These are phyloP conservation scores for Hypoxylon sp. DNA, from an alignment of 2,329 filamentous ascomycete species.

Conservation along the genomic window DNA sequence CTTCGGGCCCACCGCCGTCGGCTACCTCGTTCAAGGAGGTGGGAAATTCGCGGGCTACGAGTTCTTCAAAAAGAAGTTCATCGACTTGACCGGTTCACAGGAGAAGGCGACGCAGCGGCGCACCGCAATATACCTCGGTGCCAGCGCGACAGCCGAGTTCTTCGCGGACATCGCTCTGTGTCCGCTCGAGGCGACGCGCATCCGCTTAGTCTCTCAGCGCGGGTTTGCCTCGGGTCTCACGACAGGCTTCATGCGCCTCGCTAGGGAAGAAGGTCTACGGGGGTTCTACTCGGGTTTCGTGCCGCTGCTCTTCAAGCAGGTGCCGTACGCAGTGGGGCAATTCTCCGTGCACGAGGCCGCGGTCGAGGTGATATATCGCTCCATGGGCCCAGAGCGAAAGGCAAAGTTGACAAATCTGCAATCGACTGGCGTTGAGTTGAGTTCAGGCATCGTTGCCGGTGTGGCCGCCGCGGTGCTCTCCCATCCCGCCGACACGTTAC, in stretches of 20 bases:
- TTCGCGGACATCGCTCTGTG: constrained; percentile 87
- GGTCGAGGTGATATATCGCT: constrained; percentile 79
- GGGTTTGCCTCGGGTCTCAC: constrained; percentile 81
- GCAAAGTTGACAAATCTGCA: constrained; percentile 76
- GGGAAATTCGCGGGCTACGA: constrained; percentile 95
- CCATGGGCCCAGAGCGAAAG: constrained; percentile 77
- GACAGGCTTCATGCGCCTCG: constrained; percentile 81
- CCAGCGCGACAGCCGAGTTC: constrained; percentile 78
- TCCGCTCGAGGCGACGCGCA: constrained; percentile 87
- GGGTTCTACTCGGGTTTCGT: constrained; percentile 95
- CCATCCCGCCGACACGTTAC: constrained; percentile 82
- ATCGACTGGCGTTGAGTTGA: constrained; percentile 87
- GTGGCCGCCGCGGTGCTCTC: constrained; percentile 90
- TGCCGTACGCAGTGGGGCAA: constrained; percentile 94
- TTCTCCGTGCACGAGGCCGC: constrained; percentile 95
- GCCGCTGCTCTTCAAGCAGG: constrained; percentile 88
- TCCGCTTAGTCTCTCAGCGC: constrained; percentile 85
- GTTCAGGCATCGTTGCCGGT: constrained; percentile 88
- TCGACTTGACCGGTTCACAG: constrained; percentile 74
- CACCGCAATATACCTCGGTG: constrained; percentile 78
- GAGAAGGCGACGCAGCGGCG: constrained; percentile 62
- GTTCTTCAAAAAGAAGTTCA: constrained; percentile 92
- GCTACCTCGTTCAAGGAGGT: constrained; percentile 91
- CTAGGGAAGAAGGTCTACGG: constrained; percentile 80
- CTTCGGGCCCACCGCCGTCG: constrained; percentile 86